phyloP scores from a whole-genome alignment of 768 basidiomycete genomes.

The Termitomyces heimii region DNA sequence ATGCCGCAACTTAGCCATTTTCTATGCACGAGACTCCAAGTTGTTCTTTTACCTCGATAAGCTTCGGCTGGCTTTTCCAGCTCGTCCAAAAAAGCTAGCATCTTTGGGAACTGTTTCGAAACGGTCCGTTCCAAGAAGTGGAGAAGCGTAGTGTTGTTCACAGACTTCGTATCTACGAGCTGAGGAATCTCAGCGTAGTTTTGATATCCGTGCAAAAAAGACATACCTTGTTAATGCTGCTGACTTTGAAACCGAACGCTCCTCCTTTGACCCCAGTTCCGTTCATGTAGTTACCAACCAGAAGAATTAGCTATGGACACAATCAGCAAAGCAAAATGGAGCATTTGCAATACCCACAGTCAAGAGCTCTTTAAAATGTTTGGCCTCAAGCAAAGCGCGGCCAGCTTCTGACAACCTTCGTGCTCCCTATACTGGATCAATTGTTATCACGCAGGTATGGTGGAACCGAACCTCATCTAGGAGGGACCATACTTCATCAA shows the following conservation, averaged over 20 bases:
- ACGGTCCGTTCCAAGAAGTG: conserved; percentile 93
- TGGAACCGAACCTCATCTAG: conserved; percentile 64
- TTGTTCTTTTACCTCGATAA: conserved; percentile 67
- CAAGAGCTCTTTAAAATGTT: conserved; percentile 83
- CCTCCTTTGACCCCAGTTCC: conserved; percentile 94
- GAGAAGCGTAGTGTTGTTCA: conserved; percentile 88
- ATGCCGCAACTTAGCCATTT: conserved; percentile 11
- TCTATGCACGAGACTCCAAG: not conserved
- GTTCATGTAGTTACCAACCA: conserved; percentile 98
- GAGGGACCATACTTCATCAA: conserved; percentile 79
- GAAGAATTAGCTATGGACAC: conserved; percentile 67
- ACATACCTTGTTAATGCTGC: conserved; percentile 91
- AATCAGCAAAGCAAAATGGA: not conserved
- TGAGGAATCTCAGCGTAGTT: conserved; percentile 21
- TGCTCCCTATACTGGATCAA: conserved; percentile 50
- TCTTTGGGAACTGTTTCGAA: conserved; percentile 78
- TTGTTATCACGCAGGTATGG: not conserved
- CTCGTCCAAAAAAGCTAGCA: conserved; percentile 87
- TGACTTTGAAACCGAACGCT: conserved; percentile 94
- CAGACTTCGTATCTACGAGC: conserved; percentile 97
- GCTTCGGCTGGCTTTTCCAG: conserved; percentile 87
- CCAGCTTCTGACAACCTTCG: conserved; percentile 80
- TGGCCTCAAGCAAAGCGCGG: conserved; percentile 72
- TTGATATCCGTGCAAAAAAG: not conserved
- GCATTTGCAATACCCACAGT: conserved; percentile 44